Percentiles rank a stretch among this genome's conserved stretches.
Evolutionary conservation across 2,329 filamentous ascomycete genomes (phyloP).

Genomic region (Stagonosporopsis cucurbitacearum): DNA sequence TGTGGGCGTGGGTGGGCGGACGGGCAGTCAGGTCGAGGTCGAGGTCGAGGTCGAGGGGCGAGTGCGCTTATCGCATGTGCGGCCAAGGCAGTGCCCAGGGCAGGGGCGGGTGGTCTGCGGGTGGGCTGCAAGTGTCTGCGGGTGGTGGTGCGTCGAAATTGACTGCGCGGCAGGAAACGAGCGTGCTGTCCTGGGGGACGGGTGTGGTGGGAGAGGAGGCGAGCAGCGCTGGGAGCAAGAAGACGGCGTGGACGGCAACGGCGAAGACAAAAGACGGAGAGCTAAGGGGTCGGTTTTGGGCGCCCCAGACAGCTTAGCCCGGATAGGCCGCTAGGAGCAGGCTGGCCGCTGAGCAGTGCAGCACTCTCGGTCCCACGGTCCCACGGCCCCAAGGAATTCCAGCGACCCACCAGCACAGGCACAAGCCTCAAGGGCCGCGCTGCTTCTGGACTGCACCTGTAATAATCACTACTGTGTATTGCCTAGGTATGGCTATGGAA

Average conservation of each 20-base stretch:
- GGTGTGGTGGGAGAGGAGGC: constrained; percentile 16
- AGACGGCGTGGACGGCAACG: constrained; percentile 5
- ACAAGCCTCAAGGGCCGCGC: constrained; percentile 2
- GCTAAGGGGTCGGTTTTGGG: constrained; percentile 10
- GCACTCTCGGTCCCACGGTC: too few relatives aligned
- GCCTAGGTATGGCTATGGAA: too few relatives aligned
- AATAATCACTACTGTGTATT: too few relatives aligned
- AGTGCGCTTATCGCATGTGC: constrained; percentile 43
- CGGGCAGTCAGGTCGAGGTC: neutral
- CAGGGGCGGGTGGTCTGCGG: neutral
- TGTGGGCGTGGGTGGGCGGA: constrained; percentile 19
- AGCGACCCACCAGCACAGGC: neutral
- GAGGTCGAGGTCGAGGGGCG: constrained; percentile 7
- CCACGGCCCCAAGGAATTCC: neutral
- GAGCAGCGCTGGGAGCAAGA: constrained; percentile 13
- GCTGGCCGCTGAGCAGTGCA: neutral
- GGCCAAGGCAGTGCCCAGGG: constrained; percentile 24
- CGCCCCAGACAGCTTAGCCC: constrained; percentile 11
- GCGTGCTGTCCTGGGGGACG: constrained; percentile 33
- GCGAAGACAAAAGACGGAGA: constrained; percentile 9
- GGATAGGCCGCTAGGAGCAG: too few relatives aligned
- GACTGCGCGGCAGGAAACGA: constrained; percentile 33
- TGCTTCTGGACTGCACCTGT: constrained; percentile 9
- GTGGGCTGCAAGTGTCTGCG: neutral
- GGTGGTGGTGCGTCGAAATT: constrained; percentile 5